Conservation (phyloP, 768 basidiomycete species). For the Mycena rebaudengoi region DNA sequence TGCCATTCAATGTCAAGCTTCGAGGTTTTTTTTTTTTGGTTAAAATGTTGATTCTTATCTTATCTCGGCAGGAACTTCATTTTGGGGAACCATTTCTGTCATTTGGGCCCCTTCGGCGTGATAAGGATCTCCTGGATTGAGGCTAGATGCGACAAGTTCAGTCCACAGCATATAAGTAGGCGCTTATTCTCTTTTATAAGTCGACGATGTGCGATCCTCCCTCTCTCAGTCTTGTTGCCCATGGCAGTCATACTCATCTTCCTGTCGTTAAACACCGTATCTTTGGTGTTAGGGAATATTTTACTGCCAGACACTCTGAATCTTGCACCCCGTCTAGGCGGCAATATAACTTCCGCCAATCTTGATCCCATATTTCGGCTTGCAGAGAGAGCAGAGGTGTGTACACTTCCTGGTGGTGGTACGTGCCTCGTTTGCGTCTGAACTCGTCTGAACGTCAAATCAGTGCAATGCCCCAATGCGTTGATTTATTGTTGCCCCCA, state of each 20-base stretch:
- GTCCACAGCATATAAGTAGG: background rate
- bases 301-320: background rate
- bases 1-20: too few species aligned
- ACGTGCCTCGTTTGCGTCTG: background rate
- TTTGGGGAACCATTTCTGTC: too few species aligned
- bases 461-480: background rate
- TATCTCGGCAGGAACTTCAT: too few species aligned
- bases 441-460: background rate
- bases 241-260: background rate
- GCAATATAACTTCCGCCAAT: background rate
- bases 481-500: background rate
- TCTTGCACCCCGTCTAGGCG: background rate
- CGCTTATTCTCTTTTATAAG: background rate
- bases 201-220: background rate
- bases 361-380: background rate
- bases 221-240: background rate
- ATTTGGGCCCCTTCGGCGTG: too few species aligned
- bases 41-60: too few species aligned
- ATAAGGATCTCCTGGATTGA: background rate
- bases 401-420: background rate
- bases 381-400: background rate
- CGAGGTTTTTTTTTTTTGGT: too few species aligned
- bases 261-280: background rate
- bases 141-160: background rate
- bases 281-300: background rate